phyloP scores from a whole-genome alignment of 1,284 basidiomycete genomes.

The Cryptococcus sp. region DNA sequence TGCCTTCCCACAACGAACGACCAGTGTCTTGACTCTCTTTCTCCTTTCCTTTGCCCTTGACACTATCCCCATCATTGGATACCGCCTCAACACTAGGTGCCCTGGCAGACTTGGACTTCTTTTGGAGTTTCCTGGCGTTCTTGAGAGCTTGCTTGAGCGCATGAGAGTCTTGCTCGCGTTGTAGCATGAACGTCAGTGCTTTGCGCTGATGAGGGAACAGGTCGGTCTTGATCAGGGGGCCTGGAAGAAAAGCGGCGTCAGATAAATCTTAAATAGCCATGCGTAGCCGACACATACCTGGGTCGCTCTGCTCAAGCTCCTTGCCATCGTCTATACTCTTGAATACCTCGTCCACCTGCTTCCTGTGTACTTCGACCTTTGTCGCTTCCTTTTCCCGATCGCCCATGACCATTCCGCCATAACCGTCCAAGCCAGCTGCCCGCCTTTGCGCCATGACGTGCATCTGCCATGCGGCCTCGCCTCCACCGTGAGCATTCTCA shows the following conservation, averaged over 20 bases:
- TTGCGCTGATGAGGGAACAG: conserved; percentile 98
- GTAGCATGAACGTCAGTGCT: conserved; percentile 93
- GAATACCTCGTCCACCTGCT: conserved; percentile 92
- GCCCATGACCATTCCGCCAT: conserved; percentile 12
- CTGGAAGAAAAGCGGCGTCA: conserved; percentile 54
- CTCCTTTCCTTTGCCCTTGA: conserved; percentile 19
- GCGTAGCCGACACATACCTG: conserved; percentile 60
- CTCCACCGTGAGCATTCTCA: conserved; percentile 75
- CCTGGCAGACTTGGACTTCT: conserved; percentile 25
- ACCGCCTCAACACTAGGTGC: conserved; percentile 6
- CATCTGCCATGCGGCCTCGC: conserved; percentile 27
- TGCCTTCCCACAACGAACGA: conserved; percentile 46
- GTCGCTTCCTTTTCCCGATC: conserved; percentile 60
- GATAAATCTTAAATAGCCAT: no score
- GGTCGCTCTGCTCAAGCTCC: conserved; percentile 80
- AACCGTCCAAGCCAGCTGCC: not conserved
- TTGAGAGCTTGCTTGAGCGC: conserved; percentile 45
- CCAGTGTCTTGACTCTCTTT: conserved; percentile 34
- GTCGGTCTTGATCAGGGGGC: conserved; percentile 77
- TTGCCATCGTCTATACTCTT: conserved; percentile 82
- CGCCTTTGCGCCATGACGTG: conserved; percentile 25
- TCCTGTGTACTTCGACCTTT: conserved; percentile 86
- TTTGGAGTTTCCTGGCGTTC: conserved; percentile 32
- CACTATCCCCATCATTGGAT: conserved; percentile 8
- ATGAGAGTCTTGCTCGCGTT: conserved; percentile 66